A percentile compares a stretch with the other conserved stretches of the same genome.
These are phyloP conservation scores for Flaveria linearis DNA, from an alignment of 129 eudicot genomes.

Conservation along the genomic window DNA sequence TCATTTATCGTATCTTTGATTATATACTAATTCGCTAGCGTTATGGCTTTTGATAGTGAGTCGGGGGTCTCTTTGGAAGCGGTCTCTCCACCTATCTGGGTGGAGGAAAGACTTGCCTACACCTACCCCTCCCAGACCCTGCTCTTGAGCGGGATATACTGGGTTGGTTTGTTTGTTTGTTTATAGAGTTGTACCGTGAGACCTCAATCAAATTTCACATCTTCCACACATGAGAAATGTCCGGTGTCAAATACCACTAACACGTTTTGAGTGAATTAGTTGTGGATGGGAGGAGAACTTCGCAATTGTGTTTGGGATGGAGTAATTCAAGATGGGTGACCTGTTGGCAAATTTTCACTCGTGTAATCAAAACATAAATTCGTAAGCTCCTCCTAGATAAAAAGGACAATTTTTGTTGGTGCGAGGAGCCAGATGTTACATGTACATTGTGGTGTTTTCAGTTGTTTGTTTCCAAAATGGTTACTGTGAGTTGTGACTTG, in stretches of 20 bases:
- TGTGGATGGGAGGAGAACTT: not conserved
- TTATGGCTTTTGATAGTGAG: no score
- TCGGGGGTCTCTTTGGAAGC: no score
- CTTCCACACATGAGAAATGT: not conserved
- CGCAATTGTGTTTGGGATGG: not conserved
- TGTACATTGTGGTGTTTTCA: not conserved
- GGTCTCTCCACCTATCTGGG: no score
- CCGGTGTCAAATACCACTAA: not conserved
- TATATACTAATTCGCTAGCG: no score
- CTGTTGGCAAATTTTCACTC: not conserved
- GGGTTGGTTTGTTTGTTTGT: no score
- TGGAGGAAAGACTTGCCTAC: no score
- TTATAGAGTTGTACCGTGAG: not conserved
- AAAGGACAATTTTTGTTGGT: not conserved
- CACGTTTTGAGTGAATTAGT: not conserved
- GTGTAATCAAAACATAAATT: not conserved
- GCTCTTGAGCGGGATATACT: no score
- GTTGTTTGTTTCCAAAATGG: not conserved
- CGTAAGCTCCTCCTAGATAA: not conserved
- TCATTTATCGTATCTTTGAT: no score
- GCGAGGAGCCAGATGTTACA: not conserved
- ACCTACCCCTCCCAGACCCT: no score
- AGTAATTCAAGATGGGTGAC: not conserved
- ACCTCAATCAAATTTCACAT: not conserved
- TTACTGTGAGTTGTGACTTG: not conserved